Evolutionary conservation across 768 basidiomycete genomes (phyloP).

Genomic region (Mycena rosella): DNA sequence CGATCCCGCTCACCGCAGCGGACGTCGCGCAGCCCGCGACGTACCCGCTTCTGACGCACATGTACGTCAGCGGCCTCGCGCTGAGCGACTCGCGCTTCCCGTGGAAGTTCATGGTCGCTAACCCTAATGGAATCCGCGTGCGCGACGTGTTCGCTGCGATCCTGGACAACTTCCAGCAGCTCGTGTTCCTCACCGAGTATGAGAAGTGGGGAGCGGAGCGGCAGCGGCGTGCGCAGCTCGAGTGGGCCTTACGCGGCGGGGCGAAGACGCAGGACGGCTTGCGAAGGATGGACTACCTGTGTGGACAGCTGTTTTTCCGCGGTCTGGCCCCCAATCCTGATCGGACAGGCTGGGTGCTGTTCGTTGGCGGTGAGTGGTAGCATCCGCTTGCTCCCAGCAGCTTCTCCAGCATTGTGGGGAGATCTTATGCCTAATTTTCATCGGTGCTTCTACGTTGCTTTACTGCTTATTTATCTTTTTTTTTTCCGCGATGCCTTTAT

Average conservation of each 20-base stretch:
- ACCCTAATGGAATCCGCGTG: constrained; percentile 60
- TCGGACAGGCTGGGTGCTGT: constrained; percentile 35
- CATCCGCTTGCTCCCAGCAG: too few species aligned
- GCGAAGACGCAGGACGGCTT: constrained; percentile 42
- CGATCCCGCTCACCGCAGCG: constrained; percentile 48
- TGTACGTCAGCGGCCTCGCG: constrained; percentile 67
- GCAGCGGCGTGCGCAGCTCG: constrained; percentile 16
- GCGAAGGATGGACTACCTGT: constrained; percentile 52
- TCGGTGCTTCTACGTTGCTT: too few species aligned
- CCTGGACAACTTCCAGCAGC: constrained; percentile 54
- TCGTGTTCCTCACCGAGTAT: constrained; percentile 19
- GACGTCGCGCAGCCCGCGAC: constrained; percentile 74
- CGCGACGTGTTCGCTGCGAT: constrained; percentile 65
- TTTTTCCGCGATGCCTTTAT: too few species aligned
- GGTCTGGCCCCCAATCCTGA: constrained; percentile 45
- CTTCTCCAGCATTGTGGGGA: too few species aligned
- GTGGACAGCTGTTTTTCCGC: constrained; percentile 48
- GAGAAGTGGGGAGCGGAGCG: constrained; percentile 18
- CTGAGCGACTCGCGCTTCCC: constrained; percentile 62
- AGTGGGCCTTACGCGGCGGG: constrained; percentile 18
- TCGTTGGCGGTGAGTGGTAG: constrained; percentile 26
- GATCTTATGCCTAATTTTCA: too few species aligned
- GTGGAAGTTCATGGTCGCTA: constrained; percentile 68
- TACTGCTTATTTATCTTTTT: too few species aligned
- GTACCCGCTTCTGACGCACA: constrained; percentile 67